phyloP scores from a whole-genome alignment of 192 early-diverging fungal species.

The Entomortierella parvispora region DNA sequence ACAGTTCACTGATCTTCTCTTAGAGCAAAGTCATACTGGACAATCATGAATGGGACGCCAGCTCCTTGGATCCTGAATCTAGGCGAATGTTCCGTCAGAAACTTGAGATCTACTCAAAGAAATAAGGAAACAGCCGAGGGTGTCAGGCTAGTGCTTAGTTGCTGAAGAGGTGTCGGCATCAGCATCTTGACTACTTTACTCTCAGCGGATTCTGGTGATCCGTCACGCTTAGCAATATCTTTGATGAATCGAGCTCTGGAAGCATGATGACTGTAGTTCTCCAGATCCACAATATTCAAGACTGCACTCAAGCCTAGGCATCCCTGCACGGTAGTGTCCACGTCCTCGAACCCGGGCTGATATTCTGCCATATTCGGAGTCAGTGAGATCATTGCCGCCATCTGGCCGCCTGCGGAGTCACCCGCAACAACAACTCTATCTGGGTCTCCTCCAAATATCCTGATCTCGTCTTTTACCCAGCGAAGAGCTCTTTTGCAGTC shows the following conservation, averaged over 20 bases:
- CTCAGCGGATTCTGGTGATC: conserved; percentile 41
- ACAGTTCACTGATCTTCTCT: background rate
- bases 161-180: too few relatives aligned
- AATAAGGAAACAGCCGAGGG: background rate
- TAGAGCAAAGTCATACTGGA: conserved; percentile 38
- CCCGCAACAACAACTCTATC: conserved; percentile 66
- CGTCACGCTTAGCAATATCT: conserved; percentile 39
- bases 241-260: conserved; percentile 55
- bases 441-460: conserved; percentile 72
- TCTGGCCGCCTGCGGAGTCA: conserved; percentile 65
- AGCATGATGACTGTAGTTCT: conserved; percentile 53
- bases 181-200: conserved; percentile 15
- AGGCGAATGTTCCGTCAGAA: conserved; percentile 46
- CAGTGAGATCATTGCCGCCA: conserved; percentile 64
- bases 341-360: conserved; percentile 66
- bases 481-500: conserved; percentile 76
- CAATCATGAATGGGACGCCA: conserved; percentile 45
- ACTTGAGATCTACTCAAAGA: conserved; percentile 29
- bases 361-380: conserved; percentile 57
- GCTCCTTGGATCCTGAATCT: conserved; percentile 29
- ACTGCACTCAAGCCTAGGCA: conserved; percentile 60
- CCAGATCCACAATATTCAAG: conserved; percentile 57
- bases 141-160: too few relatives aligned
- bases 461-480: conserved; percentile 71
- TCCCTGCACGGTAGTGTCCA: conserved; percentile 69